Percentiles rank a stretch among this genome's conserved stretches.
Evolutionary conservation across 768 basidiomycete species (phyloP).

Genomic region (Trametes maxima): DNA sequence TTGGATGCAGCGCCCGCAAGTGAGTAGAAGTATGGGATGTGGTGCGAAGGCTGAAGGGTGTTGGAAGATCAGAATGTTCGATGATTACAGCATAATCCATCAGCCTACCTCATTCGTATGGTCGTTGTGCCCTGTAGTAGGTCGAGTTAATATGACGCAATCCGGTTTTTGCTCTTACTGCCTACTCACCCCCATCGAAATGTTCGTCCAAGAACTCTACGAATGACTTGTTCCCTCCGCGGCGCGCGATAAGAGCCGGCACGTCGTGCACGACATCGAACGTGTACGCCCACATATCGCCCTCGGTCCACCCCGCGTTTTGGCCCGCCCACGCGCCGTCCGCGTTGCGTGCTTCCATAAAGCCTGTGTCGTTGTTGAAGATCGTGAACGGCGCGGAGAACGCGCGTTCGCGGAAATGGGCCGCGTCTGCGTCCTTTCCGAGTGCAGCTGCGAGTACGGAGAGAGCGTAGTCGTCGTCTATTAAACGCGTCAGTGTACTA

Average conservation of each 20-base stretch:
- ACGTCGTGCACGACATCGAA: slow-evolving; percentile 78
- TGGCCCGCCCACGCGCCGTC: slow-evolving; percentile 72
- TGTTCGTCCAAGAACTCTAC: slow-evolving; percentile 66
- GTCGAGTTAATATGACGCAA: not conserved
- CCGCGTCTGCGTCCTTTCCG: slow-evolving; percentile 50
- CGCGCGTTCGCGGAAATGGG: slow-evolving; percentile 58
- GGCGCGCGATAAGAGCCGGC: slow-evolving; percentile 56
- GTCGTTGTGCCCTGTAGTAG: slow-evolving; percentile 65
- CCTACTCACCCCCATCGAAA: slow-evolving; percentile 46
- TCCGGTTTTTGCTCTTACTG: not conserved
- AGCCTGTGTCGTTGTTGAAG: slow-evolving; percentile 70
- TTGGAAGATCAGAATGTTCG: not conserved
- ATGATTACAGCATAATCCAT: not conserved
- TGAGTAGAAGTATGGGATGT: slow-evolving; percentile 82
- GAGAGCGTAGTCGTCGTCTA: slow-evolving; percentile 80
- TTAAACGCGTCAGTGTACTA: not conserved
- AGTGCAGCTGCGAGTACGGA: slow-evolving; percentile 61
- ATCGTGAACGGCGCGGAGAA: slow-evolving; percentile 59
- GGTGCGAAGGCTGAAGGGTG: slow-evolving; percentile 68
- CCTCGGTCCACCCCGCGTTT: slow-evolving; percentile 80
- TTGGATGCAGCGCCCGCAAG: slow-evolving; percentile 71
- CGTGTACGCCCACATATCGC: slow-evolving; percentile 76
- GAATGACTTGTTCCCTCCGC: slow-evolving; percentile 69
- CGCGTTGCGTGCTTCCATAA: slow-evolving; percentile 79
- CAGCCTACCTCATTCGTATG: slow-evolving; percentile 73